Evolutionary conservation across 73 alveolate species (phyloP).

Genomic region (Paraurostyla sp.): DNA sequence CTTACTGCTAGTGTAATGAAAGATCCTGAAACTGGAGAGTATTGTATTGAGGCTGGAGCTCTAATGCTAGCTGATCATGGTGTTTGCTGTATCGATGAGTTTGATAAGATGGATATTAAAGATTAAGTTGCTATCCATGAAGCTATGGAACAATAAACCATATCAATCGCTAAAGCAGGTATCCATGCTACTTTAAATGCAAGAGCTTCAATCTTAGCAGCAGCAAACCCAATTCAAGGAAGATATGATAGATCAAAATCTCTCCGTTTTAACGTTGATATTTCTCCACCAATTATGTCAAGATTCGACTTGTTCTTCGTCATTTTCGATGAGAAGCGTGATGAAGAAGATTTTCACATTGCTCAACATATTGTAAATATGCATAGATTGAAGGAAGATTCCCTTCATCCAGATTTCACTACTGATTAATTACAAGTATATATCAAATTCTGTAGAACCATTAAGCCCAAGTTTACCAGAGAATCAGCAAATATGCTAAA

Average conservation of each 20-base stretch:
- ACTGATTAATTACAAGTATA: constrained; percentile 91
- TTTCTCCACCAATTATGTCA: constrained; percentile 99
- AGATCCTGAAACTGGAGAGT: constrained; percentile 98
- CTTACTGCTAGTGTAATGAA: constrained; percentile 96
- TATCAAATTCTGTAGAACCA: constrained; percentile 94
- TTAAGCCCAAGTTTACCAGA: constrained; percentile 94
- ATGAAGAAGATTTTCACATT: constrained; percentile 85
- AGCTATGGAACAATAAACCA: constrained; percentile 99
- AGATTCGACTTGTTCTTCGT: constrained; percentile 98
- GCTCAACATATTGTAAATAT: constrained; percentile 94
- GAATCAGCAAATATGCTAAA: constrained; percentile 93
- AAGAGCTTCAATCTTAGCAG: constrained; percentile 98
- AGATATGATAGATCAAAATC: constrained; percentile 96
- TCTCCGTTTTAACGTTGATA: constrained; percentile 94
- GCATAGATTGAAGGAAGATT: constrained; percentile 81
- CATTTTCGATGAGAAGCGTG: constrained; percentile 92
- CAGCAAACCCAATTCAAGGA: constrained; percentile 98
- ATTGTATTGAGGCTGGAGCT: constrained; percentile 99
- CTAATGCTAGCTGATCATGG: constrained; percentile 99
- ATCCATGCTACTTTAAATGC: constrained; percentile 97
- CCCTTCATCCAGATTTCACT: constrained; percentile 78
- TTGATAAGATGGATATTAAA: constrained; percentile 99
- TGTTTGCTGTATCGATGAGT: constrained; percentile 99
- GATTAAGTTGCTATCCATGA: constrained; percentile 99
- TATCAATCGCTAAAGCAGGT: constrained; percentile 99